Evolutionary conservation across 2,329 filamentous ascomycete species (phyloP), one percentile per base, ranked within the genome.

Genomic region (Exophiala sp.): DNA sequence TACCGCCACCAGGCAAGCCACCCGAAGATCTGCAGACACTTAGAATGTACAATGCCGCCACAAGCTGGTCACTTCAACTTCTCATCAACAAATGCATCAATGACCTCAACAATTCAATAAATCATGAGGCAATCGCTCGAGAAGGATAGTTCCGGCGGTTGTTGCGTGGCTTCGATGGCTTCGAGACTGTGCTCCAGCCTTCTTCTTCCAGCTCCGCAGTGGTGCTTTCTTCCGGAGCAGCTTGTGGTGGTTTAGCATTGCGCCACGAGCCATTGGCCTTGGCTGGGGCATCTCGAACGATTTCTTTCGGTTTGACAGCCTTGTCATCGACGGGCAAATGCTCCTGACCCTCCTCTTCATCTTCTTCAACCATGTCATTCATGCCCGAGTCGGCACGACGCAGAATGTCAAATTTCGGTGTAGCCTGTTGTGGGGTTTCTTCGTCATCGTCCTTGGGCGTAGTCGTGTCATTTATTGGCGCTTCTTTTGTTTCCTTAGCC

Each of bases 221-320:
- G 14, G 68, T 62, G 43, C 68, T 60, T 33, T 65, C 62, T 47
- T 66, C 63, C 45, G 69, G 63, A 32, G 24, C 24, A 29, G 63
- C 38, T 47, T 51, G 58, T 29, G 48, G 36, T 21, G 45, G 47
- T 20, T 50, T 49, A 34, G 47, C 59, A 42, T 62, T 66, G 60
- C 73, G 69, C 74, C 72, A 75, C 62, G 65, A 71, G 42, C 77
- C 68, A 59, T 74, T 66, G 61, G 66, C 66, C 63, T 71, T 67
- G 66, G 59, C 62, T 24, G 68, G 48, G 14, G 74, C 69, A 44
- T 78, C 72, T 46, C 71, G 71, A 39, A 78, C 73, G 45, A 79
- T 69, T 64, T 84, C 78, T 63, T 81, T 78, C 24, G 81, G 75
- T 69, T 81, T 81, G 56, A 76, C 73, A 33, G 72, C 74, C 68